Percentiles rank a stretch among this genome's conserved stretches.
Evolutionary conservation across 2,329 filamentous ascomycete species (phyloP).

Genomic region (Thelonectria rubi): DNA sequence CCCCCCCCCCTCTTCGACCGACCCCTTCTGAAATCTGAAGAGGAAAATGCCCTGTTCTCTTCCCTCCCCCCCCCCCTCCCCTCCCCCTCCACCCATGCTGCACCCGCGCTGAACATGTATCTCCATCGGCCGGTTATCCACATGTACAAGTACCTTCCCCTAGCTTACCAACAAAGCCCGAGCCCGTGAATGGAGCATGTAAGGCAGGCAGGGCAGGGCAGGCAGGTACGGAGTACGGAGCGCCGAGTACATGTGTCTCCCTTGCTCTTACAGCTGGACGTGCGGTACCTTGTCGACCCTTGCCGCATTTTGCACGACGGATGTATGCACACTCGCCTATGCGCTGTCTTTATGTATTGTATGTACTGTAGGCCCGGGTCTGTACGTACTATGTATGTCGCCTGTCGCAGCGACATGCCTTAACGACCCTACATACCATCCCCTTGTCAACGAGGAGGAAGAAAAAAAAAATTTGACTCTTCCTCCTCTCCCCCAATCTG

Average conservation of each 20-base stretch:
- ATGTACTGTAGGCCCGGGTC: no score
- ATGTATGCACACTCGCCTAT: no score
- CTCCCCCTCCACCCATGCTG: conserved; percentile 7
- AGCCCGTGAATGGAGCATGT: no score
- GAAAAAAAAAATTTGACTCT: no score
- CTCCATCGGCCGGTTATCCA: conserved; percentile 12
- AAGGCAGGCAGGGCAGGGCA: no score
- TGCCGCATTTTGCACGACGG: no score
- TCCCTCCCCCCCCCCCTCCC: conserved; percentile 1
- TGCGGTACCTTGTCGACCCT: no score
- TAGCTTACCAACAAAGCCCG: neutral
- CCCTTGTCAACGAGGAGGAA: no score
- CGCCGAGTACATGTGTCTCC: no score
- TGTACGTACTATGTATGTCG: neutral
- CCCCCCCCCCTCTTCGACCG: conserved; percentile 7
- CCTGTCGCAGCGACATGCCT: neutral
- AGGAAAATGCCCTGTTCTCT: conserved; percentile 2
- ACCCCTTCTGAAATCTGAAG: neutral
- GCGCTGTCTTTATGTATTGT: no score
- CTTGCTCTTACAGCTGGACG: no score
- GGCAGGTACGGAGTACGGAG: no score
- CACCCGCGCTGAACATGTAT: conserved; percentile 21
- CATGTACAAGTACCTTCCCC: conserved; percentile 11
- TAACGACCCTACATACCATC: neutral
- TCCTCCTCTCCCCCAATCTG: neutral